A percentile compares a stretch with the other conserved stretches of the same genome.
Conservation (phyloP, 805 yeast genomes). For the Geotrichum ghanense region DNA sequence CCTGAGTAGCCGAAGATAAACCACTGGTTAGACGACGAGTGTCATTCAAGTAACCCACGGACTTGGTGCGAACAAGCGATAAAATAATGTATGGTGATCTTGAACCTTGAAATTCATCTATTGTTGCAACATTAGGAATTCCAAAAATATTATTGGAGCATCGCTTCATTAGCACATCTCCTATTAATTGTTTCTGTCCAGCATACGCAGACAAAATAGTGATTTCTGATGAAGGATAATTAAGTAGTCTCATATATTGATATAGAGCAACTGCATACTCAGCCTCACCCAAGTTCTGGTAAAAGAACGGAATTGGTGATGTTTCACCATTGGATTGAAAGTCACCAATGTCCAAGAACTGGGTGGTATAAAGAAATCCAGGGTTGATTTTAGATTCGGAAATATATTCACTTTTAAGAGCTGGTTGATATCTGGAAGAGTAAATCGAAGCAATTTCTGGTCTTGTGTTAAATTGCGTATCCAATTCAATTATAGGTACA, state of each 20-base stretch:
- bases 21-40: conserved; percentile 19
- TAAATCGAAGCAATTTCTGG: conserved; percentile 18
- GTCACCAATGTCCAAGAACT: conserved; percentile 26
- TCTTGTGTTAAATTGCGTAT: conserved; percentile 19
- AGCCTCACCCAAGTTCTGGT: conserved; percentile 37
- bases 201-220: conserved; percentile 32
- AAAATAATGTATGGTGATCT: conserved; percentile 26
- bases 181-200: conserved; percentile 32
- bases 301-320: conserved; percentile 18
- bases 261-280: conserved; percentile 35
- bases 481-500: conserved; percentile 12
- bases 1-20: conserved; percentile 24
- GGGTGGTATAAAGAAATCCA: conserved; percentile 26
- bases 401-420: conserved; percentile 5
- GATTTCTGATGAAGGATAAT: conserved; percentile 31
- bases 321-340: conserved; percentile 24
- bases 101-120: conserved; percentile 22
- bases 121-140: conserved; percentile 21
- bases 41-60: conserved; percentile 19
- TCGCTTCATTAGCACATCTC: conserved; percentile 29
- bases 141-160: conserved; percentile 24
- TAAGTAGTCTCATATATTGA: conserved; percentile 35
- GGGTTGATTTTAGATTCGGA: conserved; percentile 20
- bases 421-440: conserved; percentile 15
- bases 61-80: conserved; percentile 27